phyloP scores from a whole-genome alignment of 306 rosid genomes.

The Lathyrus oleraceus region DNA sequence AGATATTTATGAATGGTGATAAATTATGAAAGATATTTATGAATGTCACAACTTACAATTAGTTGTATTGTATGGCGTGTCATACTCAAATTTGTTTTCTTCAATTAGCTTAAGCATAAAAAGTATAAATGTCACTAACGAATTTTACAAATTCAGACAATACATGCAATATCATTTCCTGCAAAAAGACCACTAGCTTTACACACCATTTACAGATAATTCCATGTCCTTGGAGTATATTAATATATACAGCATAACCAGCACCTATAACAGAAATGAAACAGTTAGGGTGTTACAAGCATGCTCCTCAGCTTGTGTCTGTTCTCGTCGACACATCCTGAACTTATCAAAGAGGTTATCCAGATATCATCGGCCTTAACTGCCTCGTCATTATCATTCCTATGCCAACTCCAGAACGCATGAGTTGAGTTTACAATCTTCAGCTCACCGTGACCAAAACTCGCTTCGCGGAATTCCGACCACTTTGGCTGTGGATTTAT shows the following conservation, averaged over 20 bases:
- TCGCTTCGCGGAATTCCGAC: conserved; percentile 90
- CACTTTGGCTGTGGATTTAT: conserved; percentile 72
- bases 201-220: conserved; percentile 1
- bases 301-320: conserved; percentile 48
- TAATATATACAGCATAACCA: conserved; percentile 27
- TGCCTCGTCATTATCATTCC: conserved; percentile 90
- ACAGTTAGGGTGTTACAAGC: conserved; percentile 46
- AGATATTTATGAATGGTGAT: too few species aligned
- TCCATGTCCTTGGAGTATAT: conserved; percentile 4
- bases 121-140: too few species aligned
- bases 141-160: not conserved
- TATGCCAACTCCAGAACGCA: conserved; percentile 97
- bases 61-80: too few species aligned
- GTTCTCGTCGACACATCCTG: conserved; percentile 65
- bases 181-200: conserved; percentile 1
- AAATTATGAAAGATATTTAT: too few species aligned
- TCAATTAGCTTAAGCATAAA: too few species aligned
- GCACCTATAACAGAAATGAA: not conserved
- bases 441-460: conserved; percentile 95
- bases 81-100: too few species aligned
- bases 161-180: not conserved
- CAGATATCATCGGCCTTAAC: conserved; percentile 81
- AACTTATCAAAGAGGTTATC: conserved; percentile 72
- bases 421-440: conserved; percentile 71
- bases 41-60: too few species aligned